phyloP scores from a whole-genome alignment of 495 filamentous ascomycete genomes.

The Oleoguttula mirabilis region DNA sequence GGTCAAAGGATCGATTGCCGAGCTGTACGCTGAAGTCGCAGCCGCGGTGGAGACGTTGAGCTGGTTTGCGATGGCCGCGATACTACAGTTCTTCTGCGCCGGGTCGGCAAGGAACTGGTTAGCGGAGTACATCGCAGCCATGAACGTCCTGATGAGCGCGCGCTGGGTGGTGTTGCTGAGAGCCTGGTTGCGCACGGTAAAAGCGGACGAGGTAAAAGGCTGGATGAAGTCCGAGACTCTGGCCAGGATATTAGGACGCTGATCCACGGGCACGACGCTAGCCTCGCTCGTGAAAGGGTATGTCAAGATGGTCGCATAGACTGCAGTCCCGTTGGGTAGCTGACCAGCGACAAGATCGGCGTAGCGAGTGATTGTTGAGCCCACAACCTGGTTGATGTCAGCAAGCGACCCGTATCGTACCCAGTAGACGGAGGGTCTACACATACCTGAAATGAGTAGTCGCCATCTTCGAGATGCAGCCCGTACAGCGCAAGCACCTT shows the following conservation, averaged over 20 bases:
- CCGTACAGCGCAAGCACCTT: slow-evolving; percentile 21
- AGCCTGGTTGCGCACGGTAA: slow-evolving; percentile 13
- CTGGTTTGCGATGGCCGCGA: slow-evolving; percentile 18
- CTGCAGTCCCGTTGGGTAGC: slow-evolving; percentile 24
- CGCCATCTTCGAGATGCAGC: slow-evolving; percentile 13
- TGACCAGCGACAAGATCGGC: slow-evolving; percentile 17
- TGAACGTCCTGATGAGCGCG: slow-evolving; percentile 17
- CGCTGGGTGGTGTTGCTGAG: slow-evolving; percentile 7
- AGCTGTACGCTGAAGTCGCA: slow-evolving; percentile 18
- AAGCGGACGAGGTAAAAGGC: slow-evolving; percentile 23
- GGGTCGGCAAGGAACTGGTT: slow-evolving; percentile 19
- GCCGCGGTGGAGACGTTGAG: slow-evolving; percentile 17
- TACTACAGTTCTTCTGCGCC: slow-evolving; percentile 16
- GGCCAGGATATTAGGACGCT: slow-evolving; percentile 21
- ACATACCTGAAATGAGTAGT: slow-evolving; percentile 21
- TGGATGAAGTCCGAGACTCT: slow-evolving; percentile 20
- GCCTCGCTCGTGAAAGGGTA: slow-evolving; percentile 24
- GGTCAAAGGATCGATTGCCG: slow-evolving; percentile 15
- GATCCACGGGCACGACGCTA: slow-evolving; percentile 1
- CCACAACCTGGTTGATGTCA: slow-evolving; percentile 11
- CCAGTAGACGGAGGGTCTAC: background rate
- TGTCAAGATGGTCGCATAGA: slow-evolving; percentile 25
- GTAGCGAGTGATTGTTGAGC: slow-evolving; percentile 22
- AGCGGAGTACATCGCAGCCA: slow-evolving; percentile 27
- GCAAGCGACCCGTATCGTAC: slow-evolving; percentile 8